Conservation (phyloP, 2,329 filamentous ascomycete genomes). For the Alternaria sp. region DNA sequence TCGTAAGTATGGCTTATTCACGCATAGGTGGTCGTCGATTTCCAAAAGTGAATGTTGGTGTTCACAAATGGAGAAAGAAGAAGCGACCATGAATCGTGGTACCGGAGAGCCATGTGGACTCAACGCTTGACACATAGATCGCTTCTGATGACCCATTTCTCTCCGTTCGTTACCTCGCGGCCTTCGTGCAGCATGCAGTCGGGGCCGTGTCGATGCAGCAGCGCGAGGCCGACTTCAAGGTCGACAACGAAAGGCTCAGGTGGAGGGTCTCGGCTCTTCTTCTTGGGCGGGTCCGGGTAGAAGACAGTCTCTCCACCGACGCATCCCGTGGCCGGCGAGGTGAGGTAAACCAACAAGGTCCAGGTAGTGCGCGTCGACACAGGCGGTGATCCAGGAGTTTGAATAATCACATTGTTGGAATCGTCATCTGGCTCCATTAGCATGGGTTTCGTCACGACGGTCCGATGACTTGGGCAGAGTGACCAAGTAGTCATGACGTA, state of each 20-base stretch:
- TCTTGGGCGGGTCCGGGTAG: constrained; percentile 67
- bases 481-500: constrained; percentile 55
- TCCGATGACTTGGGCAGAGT: background rate
- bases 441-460: background rate
- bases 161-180: constrained; percentile 75
- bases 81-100: background rate
- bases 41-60: background rate
- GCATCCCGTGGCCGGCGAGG: constrained; percentile 75
- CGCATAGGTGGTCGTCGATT: background rate
- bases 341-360: constrained; percentile 89
- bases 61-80: background rate
- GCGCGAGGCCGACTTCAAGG: constrained; percentile 81
- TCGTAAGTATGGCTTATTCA: background rate
- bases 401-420: constrained; percentile 72
- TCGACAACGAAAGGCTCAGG: constrained; percentile 72
- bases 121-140: constrained; percentile 73
- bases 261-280: constrained; percentile 47
- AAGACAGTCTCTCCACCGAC: constrained; percentile 90
- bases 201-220: constrained; percentile 87
- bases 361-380: constrained; percentile 77
- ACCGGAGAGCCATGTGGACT: background rate
- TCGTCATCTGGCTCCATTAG: constrained; percentile 70
- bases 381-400: constrained; percentile 35
- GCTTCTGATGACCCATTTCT: constrained; percentile 90
- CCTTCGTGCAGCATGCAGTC: constrained; percentile 92